Percentiles rank a stretch among this genome's conserved stretches.
Evolutionary conservation across 371 early-diverging fungal species (phyloP).

Genomic region (Sporodiniella umbellata): DNA sequence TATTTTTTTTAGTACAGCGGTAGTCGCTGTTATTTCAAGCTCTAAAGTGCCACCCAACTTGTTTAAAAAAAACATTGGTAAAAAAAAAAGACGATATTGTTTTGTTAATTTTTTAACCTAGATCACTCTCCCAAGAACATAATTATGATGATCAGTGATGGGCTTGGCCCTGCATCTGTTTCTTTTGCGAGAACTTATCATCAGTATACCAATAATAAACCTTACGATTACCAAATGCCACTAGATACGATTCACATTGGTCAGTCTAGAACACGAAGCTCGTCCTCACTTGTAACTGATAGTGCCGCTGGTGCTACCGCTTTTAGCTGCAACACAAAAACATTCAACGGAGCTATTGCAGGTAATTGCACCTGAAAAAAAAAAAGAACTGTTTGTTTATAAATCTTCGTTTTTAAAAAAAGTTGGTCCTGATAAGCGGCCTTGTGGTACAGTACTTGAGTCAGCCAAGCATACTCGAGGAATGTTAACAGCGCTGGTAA

Average conservation of each 20-base stretch:
- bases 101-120: neutral
- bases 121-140: slow-evolving; percentile 54
- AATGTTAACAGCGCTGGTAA: slow-evolving; percentile 89
- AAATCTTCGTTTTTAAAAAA: slow-evolving; percentile 4
- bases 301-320: slow-evolving; percentile 97
- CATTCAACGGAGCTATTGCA: slow-evolving; percentile 88
- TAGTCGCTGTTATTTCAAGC: too few relatives aligned
- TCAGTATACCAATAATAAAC: slow-evolving; percentile 50
- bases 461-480: slow-evolving; percentile 78
- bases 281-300: slow-evolving; percentile 83
- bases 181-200: slow-evolving; percentile 83
- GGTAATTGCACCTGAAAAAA: slow-evolving; percentile 29
- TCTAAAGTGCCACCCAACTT: too few relatives aligned
- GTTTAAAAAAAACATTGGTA: slow-evolving; percentile 3
- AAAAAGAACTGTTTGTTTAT: neutral
- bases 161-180: slow-evolving; percentile 93
- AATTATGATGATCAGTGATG: slow-evolving; percentile 93
- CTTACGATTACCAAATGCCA: slow-evolving; percentile 46
- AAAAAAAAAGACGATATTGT: neutral
- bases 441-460: slow-evolving; percentile 93
- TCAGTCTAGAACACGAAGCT: slow-evolving; percentile 81
- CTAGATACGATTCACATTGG: slow-evolving; percentile 88
- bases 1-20: too few relatives aligned
- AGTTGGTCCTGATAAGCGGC: slow-evolving; percentile 58
- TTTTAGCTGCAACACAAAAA: slow-evolving; percentile 80